Percentiles rank a stretch among this genome's conserved stretches.
Evolutionary conservation across 2,329 filamentous ascomycete genomes (phyloP).

Genomic region (Botrytis cinerea): DNA sequence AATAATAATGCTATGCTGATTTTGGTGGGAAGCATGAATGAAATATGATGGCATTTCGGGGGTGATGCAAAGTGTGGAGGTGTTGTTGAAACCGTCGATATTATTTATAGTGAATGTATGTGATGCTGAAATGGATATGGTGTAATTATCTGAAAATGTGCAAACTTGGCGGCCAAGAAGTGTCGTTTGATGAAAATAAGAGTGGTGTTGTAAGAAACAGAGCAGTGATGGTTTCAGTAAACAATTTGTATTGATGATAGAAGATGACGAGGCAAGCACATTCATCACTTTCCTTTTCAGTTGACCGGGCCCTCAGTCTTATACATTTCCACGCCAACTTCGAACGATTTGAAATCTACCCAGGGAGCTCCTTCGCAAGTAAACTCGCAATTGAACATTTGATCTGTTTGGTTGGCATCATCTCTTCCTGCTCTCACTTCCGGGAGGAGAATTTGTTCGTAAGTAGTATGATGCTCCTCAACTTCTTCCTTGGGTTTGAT

Average conservation of each 20-base stretch:
- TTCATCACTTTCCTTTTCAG: not conserved
- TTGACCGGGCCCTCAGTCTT: not conserved
- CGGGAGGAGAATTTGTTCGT: not conserved
- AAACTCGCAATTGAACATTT: not conserved
- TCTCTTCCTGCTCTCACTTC: slow-evolving; percentile 10
- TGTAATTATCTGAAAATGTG: not conserved
- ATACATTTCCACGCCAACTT: not conserved
- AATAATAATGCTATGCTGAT: not conserved
- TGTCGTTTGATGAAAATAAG: not conserved
- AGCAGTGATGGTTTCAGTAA: not conserved
- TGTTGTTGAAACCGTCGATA: not conserved
- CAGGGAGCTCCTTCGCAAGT: not conserved
- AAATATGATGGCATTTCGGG: not conserved
- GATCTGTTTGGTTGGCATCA: not conserved
- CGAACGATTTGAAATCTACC: not conserved
- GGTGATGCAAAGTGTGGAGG: not conserved
- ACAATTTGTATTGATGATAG: not conserved
- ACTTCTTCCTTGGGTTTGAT: slow-evolving; percentile 26
- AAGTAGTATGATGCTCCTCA: not conserved
- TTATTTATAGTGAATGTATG: not conserved
- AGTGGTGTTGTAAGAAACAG: not conserved
- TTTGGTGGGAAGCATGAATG: not conserved
- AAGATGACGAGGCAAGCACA: not conserved
- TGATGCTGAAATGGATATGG: not conserved
- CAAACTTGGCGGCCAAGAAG: not conserved